A percentile compares a stretch with the other conserved stretches of the same genome.
Conservation (phyloP, 768 basidiomycete species). For the Kwoniella sp. region DNA sequence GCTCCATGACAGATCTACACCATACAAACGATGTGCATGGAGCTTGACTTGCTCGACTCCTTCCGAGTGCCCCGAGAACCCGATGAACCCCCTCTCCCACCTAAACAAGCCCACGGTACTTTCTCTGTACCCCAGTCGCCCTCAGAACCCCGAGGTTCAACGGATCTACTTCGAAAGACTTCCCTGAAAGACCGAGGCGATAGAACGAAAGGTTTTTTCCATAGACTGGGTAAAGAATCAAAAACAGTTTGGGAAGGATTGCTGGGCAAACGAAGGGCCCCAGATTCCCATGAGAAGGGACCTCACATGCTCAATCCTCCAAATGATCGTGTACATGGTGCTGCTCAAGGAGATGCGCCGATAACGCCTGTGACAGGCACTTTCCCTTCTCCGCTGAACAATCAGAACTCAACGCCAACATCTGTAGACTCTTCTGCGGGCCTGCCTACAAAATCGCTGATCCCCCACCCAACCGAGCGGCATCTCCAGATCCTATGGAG, state of each 20-base stretch:
- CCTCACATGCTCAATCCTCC: neutral
- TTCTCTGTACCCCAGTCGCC: neutral
- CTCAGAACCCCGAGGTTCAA: slow-evolving; percentile 4
- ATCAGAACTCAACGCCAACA: neutral
- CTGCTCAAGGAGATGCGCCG: no score
- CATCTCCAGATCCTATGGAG: slow-evolving; percentile 26
- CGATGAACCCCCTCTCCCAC: slow-evolving; percentile 27
- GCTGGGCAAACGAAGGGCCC: slow-evolving; percentile 16
- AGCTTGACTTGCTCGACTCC: slow-evolving; percentile 40
- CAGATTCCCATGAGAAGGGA: slow-evolving; percentile 6
- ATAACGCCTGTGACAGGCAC: slow-evolving; percentile 2
- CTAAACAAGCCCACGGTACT: slow-evolving; percentile 9
- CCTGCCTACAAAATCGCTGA: neutral
- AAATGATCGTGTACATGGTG: no score
- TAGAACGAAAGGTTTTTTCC: slow-evolving; percentile 33
- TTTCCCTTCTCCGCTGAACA: neutral
- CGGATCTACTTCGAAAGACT: slow-evolving; percentile 12
- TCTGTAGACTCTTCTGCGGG: slow-evolving; percentile 1
- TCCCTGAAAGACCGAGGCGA: slow-evolving; percentile 21
- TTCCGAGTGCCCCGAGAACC: slow-evolving; percentile 41
- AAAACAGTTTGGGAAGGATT: slow-evolving; percentile 29
- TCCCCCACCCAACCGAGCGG: slow-evolving; percentile 26
- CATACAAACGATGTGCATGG: slow-evolving; percentile 39
- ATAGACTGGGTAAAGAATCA: slow-evolving; percentile 38
- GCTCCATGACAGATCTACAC: slow-evolving; percentile 40